Evolutionary conservation across 129 eudicot species (phyloP).

Genomic region (Centaurea solstitialis): DNA sequence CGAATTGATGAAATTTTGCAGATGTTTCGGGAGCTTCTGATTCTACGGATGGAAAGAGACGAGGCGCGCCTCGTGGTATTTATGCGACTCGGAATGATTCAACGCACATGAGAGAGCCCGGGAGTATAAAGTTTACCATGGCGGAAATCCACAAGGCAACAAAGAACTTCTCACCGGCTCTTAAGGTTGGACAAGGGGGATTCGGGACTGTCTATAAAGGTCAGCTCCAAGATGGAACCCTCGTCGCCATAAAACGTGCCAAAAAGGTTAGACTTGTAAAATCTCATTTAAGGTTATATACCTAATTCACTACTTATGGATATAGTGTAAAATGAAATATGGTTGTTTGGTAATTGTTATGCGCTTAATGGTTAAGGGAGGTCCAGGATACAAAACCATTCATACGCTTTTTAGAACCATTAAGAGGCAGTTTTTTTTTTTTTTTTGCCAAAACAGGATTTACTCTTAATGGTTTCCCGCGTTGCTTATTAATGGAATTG

Average conservation of each 20-base stretch:
- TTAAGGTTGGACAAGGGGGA: constrained; percentile 95
- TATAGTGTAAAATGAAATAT: too few species aligned
- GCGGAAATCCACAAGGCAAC: constrained; percentile 74
- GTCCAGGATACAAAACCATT: too few species aligned
- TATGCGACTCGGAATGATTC: constrained; percentile 52
- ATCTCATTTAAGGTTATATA: too few species aligned
- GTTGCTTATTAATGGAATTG: too few species aligned
- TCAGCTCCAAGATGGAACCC: constrained; percentile 70
- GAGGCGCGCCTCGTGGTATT: constrained; percentile 35
- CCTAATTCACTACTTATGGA: too few species aligned
- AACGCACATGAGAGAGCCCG: constrained; percentile 49
- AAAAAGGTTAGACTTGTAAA: constrained; percentile 65
- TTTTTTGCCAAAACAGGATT: too few species aligned
- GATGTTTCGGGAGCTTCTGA: constrained; percentile 55
- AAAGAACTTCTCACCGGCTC: constrained; percentile 66
- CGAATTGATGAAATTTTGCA: constrained; percentile 23
- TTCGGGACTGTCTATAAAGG: constrained; percentile 94
- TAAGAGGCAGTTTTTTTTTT: too few species aligned
- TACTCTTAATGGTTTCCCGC: too few species aligned
- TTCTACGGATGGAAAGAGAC: constrained; percentile 43
- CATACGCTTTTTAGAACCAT: too few species aligned
- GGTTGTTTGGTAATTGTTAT: too few species aligned
- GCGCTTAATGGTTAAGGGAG: too few species aligned
- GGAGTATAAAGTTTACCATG: constrained; percentile 61
- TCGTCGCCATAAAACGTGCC: constrained; percentile 92